phyloP scores from a whole-genome alignment of 805 yeast species.

The Sugiyamaella lignohabitans region DNA sequence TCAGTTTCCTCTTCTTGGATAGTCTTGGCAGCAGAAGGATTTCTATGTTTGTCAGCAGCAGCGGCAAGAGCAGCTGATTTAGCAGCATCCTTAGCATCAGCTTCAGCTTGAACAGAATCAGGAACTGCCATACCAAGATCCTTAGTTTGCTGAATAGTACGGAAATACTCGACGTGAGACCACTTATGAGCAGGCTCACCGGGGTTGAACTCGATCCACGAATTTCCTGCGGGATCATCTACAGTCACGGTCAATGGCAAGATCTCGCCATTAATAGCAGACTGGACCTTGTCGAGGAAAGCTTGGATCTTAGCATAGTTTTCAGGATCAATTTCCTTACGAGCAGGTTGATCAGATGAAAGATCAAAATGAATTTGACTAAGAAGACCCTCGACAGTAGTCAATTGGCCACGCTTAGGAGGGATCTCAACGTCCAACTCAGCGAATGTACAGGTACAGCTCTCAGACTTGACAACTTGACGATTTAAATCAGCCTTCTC shows the following conservation, averaged over 20 bases:
- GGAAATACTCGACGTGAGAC: slow-evolving; percentile 72
- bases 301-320: slow-evolving; percentile 67
- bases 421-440: slow-evolving; percentile 94
- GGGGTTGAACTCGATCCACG: slow-evolving; percentile 88
- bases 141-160: slow-evolving; percentile 86
- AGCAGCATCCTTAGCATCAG: slow-evolving; percentile 25
- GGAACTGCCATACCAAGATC: slow-evolving; percentile 68
- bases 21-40: slow-evolving; percentile 25
- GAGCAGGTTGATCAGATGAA: slow-evolving; percentile 68
- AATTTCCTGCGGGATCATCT: slow-evolving; percentile 96
- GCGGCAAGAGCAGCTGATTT: slow-evolving; percentile 23
- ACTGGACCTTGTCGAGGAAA: slow-evolving; percentile 53
- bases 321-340: slow-evolving; percentile 70
- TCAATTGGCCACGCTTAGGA: slow-evolving; percentile 86
- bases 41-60: slow-evolving; percentile 25
- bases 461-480: slow-evolving; percentile 87
- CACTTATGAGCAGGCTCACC: slow-evolving; percentile 86
- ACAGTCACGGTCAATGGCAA: slow-evolving; percentile 71
- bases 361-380: slow-evolving; percentile 79
- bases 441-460: slow-evolving; percentile 69
- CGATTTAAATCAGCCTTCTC: slow-evolving; percentile 68
- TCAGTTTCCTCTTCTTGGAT: slow-evolving; percentile 52
- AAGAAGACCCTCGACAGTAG: slow-evolving; percentile 86
- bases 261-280: slow-evolving; percentile 56
- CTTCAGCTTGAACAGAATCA: slow-evolving; percentile 44